These are phyloP conservation scores for Malassezia caprae DNA, from an alignment of 1,284 basidiomycete species.

Conservation along the genomic window DNA sequence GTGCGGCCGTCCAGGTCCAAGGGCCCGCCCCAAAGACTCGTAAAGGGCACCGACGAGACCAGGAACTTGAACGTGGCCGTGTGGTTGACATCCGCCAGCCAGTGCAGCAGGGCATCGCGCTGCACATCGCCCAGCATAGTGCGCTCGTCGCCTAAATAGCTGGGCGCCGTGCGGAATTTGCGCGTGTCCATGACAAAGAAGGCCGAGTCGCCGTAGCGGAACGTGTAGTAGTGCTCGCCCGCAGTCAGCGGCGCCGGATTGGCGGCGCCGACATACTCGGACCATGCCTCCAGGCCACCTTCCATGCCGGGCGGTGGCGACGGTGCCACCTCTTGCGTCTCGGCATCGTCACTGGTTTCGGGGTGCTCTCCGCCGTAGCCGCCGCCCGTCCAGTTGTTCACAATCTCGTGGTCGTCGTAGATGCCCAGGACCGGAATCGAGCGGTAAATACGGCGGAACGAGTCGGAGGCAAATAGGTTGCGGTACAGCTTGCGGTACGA, in stretches of 20 bases:
- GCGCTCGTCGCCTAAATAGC: conserved; percentile 50
- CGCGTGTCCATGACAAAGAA: conserved; percentile 74
- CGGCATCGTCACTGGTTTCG: conserved; percentile 51
- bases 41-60: conserved; percentile 66
- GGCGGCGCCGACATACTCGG: conserved; percentile 59
- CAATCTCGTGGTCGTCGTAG: conserved; percentile 46
- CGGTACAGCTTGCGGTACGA: conserved; percentile 44
- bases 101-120: conserved; percentile 58
- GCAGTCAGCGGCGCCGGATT: conserved; percentile 56
- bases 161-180: conserved; percentile 55
- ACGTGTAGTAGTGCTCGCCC: conserved; percentile 56
- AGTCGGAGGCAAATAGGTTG: conserved; percentile 41
- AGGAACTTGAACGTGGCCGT: conserved; percentile 74
- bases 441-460: conserved; percentile 41
- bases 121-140: conserved; percentile 68
- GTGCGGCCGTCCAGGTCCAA: conserved; percentile 54
- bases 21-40: conserved; percentile 60
- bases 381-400: conserved; percentile 42
- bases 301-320: conserved; percentile 36
- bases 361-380: conserved; percentile 2
- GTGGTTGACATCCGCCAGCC: conserved; percentile 59
- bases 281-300: conserved; percentile 59
- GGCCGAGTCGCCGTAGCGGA: conserved; percentile 35
- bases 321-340: conserved; percentile 49
- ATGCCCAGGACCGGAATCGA: conserved; percentile 41